Evolutionary conservation across 1,284 basidiomycete species (phyloP).

Genomic region (Pisolithus thermaeus): DNA sequence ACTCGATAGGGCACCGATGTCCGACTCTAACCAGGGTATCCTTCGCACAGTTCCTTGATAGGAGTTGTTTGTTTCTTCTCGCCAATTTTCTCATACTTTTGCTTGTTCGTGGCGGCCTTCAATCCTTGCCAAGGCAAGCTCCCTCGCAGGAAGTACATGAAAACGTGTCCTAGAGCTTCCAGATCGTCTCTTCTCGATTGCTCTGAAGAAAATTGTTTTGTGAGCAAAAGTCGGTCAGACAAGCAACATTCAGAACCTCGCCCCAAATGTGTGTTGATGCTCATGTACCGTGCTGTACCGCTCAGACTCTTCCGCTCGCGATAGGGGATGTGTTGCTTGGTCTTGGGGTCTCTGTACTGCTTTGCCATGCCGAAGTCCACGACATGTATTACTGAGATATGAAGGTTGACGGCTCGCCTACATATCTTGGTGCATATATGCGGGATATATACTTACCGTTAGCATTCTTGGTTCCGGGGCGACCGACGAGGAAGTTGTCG

Average conservation of each 20-base stretch:
- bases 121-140: slow-evolving; percentile 95
- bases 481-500: slow-evolving; percentile 93
- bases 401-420: slow-evolving; percentile 8
- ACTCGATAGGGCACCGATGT: not conserved
- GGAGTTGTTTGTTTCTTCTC: slow-evolving; percentile 98
- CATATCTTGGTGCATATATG: slow-evolving; percentile 1
- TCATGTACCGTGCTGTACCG: slow-evolving; percentile 94
- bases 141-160: slow-evolving; percentile 96
- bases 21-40: slow-evolving; percentile 72
- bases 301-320: slow-evolving; percentile 91
- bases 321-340: slow-evolving; percentile 96
- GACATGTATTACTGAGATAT: slow-evolving; percentile 41
- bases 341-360: slow-evolving; percentile 95
- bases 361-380: slow-evolving; percentile 99
- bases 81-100: slow-evolving; percentile 98
- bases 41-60: slow-evolving; percentile 91
- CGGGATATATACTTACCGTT: slow-evolving; percentile 47
- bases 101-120: slow-evolving; percentile 96
- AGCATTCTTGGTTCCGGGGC: slow-evolving; percentile 81
- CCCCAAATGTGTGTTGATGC: slow-evolving; percentile 94
- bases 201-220: slow-evolving; percentile 43
- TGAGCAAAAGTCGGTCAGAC: not conserved
- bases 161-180: slow-evolving; percentile 93
- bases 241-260: slow-evolving; percentile 46
- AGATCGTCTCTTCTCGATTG: slow-evolving; percentile 94